phyloP scores from a whole-genome alignment of 2,329 filamentous ascomycete species.

The Aquanectria penicillioides region DNA sequence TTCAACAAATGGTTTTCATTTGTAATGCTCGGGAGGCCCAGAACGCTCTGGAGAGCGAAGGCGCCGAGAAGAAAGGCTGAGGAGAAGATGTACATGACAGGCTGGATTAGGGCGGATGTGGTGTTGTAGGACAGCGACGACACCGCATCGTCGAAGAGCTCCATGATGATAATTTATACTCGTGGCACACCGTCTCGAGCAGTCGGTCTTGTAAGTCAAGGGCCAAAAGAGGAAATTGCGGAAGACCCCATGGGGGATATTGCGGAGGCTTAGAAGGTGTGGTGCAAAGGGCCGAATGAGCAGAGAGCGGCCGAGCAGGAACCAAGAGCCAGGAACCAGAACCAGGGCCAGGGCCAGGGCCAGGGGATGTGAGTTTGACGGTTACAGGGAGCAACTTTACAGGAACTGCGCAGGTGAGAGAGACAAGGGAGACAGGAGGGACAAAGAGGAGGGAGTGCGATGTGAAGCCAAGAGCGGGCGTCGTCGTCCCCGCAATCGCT shows the following conservation, averaged over 20 bases:
- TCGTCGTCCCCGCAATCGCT: no score
- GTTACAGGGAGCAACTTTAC: not conserved
- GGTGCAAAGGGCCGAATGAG: conserved; percentile 41
- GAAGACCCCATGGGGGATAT: conserved; percentile 7
- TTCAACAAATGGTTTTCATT: conserved; percentile 51
- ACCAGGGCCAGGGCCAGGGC: not conserved
- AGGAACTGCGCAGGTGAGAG: not conserved
- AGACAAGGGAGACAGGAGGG: not conserved
- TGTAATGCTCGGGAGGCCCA: conserved; percentile 55
- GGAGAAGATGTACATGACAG: conserved; percentile 62
- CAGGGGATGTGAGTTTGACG: not conserved
- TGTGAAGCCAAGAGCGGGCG: no score
- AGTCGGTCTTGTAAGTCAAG: conserved; percentile 13
- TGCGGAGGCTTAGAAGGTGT: conserved; percentile 27
- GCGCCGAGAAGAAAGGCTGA: conserved; percentile 62
- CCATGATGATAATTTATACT: conserved; percentile 41
- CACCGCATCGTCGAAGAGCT: conserved; percentile 36
- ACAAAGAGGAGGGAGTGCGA: not conserved
- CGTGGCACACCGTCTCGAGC: not conserved
- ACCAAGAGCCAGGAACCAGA: not conserved
- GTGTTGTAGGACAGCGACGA: conserved; percentile 43
- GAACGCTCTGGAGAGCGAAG: conserved; percentile 60
- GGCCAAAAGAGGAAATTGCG: conserved; percentile 32
- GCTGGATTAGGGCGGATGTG: conserved; percentile 44
- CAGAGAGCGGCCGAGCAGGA: conserved; percentile 31